phyloP scores from a whole-genome alignment of 805 yeast species.

The Cyberlindnera amylophila region DNA sequence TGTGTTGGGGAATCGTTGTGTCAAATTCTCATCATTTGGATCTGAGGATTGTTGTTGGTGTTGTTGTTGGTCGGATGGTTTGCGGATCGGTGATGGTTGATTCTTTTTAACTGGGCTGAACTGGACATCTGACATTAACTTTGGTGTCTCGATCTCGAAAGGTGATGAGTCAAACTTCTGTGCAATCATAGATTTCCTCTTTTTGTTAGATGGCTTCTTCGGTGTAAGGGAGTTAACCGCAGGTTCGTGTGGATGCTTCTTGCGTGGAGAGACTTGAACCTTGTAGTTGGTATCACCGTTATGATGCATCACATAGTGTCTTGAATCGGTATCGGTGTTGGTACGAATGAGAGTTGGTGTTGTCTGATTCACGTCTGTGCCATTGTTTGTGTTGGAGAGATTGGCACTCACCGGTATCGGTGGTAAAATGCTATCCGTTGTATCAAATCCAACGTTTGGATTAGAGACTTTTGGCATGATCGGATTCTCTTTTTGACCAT shows the following conservation, averaged over 20 bases:
- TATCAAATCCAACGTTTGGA: slow-evolving; percentile 23
- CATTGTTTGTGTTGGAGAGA: slow-evolving; percentile 22
- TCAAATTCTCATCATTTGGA: slow-evolving; percentile 13
- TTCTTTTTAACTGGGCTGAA: slow-evolving; percentile 21
- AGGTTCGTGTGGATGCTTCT: slow-evolving; percentile 13
- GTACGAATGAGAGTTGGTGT: slow-evolving; percentile 24
- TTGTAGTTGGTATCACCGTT: slow-evolving; percentile 24
- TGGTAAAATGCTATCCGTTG: slow-evolving; percentile 27
- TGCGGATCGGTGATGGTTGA: slow-evolving; percentile 13
- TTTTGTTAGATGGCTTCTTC: slow-evolving; percentile 16
- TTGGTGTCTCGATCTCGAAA: slow-evolving; percentile 27
- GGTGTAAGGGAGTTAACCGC: slow-evolving; percentile 25
- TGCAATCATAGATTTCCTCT: slow-evolving; percentile 26
- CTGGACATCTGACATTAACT: slow-evolving; percentile 25
- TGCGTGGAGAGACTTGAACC: slow-evolving; percentile 25
- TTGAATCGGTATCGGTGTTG: slow-evolving; percentile 12
- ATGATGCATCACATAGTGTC: slow-evolving; percentile 22
- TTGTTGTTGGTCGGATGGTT: slow-evolving; percentile 1
- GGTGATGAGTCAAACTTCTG: slow-evolving; percentile 28
- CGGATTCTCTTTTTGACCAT: slow-evolving; percentile 18
- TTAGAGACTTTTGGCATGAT: slow-evolving; percentile 25
- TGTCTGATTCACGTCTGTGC: slow-evolving; percentile 26
- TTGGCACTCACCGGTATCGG: slow-evolving; percentile 24
- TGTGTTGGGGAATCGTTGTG: slow-evolving; percentile 44
- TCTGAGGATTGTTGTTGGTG: not conserved